Base-by-base conservation (phyloP, 352 stramenopile genomes). In the Globisporangium emineosum region DNA sequence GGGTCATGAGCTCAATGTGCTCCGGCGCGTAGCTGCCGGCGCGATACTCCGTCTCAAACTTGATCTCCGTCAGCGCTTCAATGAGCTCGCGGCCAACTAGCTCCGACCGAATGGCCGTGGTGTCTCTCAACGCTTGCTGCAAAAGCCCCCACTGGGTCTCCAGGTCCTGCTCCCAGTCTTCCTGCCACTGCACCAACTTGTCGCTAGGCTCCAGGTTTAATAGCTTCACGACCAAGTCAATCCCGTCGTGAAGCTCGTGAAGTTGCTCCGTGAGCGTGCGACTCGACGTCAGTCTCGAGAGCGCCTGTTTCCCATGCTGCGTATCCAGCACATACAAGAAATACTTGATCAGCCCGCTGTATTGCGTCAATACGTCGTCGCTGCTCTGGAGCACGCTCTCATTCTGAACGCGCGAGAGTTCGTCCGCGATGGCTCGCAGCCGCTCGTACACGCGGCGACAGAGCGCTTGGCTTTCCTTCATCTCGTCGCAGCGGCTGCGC, bases 31-130 rank as follows among this genome's bases (percentile, higher is more conserved):
- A 19, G 45, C 13, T 27, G 25, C 19, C 45, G 8, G n/a, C 45
- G 7, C 21, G 21, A 17, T 30, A 15, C 9, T 52, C n/a, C 5
- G 25, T 30, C 45, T 52, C 45, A 17, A 30, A 52, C 10, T 52
- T 52, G 45, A 52, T 12, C 45, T 52, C 45, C 45, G 9, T 52
- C n/a, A 52, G 45, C n/a, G 45, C 45, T 52, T 52, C 45, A 52
- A 52, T 52, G 45, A 52, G 45, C n/a, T 23, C 21, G 45, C 13
- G 9, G 15, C 8, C 21, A 12, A 2, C 9, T 10, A 52, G 21
- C 45, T 52, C 45, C n/a, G 45, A 30, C 5, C 3, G 3, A 10
- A 52, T 30, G 3, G 5, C 10, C 47, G 19, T 9, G 9, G 10
- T 29, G 12, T 8, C 10, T 9, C 6, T 29, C 23, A 53, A 5